Evolutionary conservation across 371 early-diverging fungal species (phyloP).

Genomic region (Apophysomyces sp.): DNA sequence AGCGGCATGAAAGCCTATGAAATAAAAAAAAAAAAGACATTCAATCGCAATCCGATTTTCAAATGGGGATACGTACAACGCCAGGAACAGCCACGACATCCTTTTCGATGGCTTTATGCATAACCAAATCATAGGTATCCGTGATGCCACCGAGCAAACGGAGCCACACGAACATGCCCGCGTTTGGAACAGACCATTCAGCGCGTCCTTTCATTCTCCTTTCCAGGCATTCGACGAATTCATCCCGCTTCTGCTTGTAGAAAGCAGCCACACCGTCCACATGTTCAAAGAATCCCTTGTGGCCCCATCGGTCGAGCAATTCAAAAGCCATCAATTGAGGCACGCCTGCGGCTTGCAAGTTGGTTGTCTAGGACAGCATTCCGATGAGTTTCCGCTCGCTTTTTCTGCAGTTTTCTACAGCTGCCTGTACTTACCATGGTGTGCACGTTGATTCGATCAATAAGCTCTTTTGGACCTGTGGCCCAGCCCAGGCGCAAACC

Average conservation of each 20-base stretch:
- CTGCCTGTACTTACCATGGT: conserved; percentile 42
- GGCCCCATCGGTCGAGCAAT: conserved; percentile 63
- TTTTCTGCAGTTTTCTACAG: not conserved
- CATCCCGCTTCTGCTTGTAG: conserved; percentile 65
- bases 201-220: conserved; percentile 62
- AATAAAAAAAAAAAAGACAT: conserved; percentile 1
- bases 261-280: conserved; percentile 52
- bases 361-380: conserved; percentile 46
- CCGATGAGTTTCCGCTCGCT: not conserved
- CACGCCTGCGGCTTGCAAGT: conserved; percentile 75
- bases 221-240: conserved; percentile 56
- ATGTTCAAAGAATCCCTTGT: conserved; percentile 68
- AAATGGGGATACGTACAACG: conserved; percentile 26
- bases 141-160: conserved; percentile 56
- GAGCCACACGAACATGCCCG: conserved; percentile 88
- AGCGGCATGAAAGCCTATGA: conserved; percentile 30
- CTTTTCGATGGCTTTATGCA: conserved; percentile 67
- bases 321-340: conserved; percentile 66
- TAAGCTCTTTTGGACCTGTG: conserved; percentile 66
- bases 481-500: conserved; percentile 83
- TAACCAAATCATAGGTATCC: conserved; percentile 66
- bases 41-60: not conserved
- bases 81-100: conserved; percentile 77
- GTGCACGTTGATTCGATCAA: conserved; percentile 73
- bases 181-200: conserved; percentile 68